Conservation (phyloP, 345 rosid genomes). For the Eutrema heterophyllum region DNA sequence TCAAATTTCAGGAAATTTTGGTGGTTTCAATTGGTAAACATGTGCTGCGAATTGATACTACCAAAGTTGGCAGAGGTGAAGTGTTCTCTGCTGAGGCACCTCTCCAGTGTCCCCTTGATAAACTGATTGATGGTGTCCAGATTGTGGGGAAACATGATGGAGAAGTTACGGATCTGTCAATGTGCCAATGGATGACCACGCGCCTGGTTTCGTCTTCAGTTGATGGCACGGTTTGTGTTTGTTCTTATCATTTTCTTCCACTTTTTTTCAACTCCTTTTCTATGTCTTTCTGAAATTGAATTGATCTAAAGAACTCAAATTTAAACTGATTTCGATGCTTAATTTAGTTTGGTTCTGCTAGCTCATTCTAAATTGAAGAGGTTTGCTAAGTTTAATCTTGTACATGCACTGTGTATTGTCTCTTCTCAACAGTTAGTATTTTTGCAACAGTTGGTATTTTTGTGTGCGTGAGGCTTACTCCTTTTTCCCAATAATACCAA, state of each 20-base stretch:
- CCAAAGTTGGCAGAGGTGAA: constrained; percentile 61
- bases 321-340: not conserved
- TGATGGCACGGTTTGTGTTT: constrained; percentile 81
- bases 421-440: not conserved
- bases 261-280: not conserved
- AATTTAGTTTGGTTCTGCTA: not conserved
- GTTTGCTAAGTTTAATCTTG: not conserved
- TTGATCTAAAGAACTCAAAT: not conserved
- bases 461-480: constrained; percentile 1
- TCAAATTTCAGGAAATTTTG: constrained; percentile 66
- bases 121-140: constrained; percentile 67
- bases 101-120: constrained; percentile 59
- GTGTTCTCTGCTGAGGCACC: constrained; percentile 69
- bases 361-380: not conserved
- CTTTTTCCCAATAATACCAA: not conserved
- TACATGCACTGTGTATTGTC: not conserved
- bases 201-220: constrained; percentile 80
- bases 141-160: constrained; percentile 88
- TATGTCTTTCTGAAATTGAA: not conserved
- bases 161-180: constrained; percentile 88
- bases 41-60: constrained; percentile 68
- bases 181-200: constrained; percentile 89
- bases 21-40: constrained; percentile 70
- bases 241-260: constrained; percentile 2
- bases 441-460: not conserved